A percentile compares a stretch with the other conserved stretches of the same genome.
Evolutionary conservation across 179 eudicot genomes (phyloP).

Genomic region (Silene coronaria): DNA sequence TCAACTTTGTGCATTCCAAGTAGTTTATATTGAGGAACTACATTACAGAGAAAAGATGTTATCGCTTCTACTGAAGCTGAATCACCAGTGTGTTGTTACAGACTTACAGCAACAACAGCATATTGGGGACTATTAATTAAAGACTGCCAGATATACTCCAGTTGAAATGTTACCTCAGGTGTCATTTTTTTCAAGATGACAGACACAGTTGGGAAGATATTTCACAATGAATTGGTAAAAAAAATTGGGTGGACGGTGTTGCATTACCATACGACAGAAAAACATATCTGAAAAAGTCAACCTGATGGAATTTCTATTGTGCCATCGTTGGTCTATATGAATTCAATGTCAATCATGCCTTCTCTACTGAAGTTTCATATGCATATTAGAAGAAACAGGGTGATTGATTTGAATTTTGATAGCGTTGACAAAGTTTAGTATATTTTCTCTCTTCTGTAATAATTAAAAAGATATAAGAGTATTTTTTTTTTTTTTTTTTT

Average conservation of each 20-base stretch:
- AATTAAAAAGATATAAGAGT: background rate
- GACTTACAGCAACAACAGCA: background rate
- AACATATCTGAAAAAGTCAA: background rate
- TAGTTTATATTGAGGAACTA: background rate
- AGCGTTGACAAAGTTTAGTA: background rate
- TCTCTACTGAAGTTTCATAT: background rate
- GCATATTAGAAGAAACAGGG: background rate
- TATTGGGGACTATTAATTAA: background rate
- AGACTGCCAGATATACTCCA: background rate
- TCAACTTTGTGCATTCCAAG: too few species aligned
- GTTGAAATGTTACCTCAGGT: background rate
- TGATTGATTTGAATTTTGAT: conserved; percentile 2
- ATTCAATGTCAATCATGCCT: background rate
- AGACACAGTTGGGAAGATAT: too few species aligned
- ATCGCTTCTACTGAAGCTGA: background rate
- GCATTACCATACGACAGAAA: background rate
- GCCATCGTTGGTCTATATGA: background rate
- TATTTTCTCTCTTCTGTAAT: background rate
- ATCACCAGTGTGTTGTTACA: background rate
- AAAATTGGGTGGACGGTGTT: background rate
- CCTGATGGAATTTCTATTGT: background rate
- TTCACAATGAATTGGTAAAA: too few species aligned
- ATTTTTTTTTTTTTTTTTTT: background rate
- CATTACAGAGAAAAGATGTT: background rate
- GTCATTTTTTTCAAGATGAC: too few species aligned